Base-by-base conservation (phyloP, 768 basidiomycete species). In the Lentinula aciculospora region DNA sequence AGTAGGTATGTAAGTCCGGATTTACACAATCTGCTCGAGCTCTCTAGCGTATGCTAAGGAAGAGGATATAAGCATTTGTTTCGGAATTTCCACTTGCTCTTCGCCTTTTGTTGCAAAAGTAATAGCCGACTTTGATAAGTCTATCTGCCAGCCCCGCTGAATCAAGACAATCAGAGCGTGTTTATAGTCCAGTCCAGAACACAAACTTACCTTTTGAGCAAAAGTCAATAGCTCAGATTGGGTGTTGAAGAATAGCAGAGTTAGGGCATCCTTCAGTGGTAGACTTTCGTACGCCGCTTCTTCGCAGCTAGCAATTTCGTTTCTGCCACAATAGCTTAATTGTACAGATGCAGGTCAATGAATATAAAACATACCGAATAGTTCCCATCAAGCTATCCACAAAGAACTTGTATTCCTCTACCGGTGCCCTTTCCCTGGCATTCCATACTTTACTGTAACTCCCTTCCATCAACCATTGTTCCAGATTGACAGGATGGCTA, bases 381-480 rank as follows among this genome's bases (percentile, higher is more conserved):
- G 95, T 98, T 15, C 88, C 88, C 88, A 97, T 92, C 65, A 97
- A 75, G 64, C 90, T 90, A 66, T 95, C 91, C 9, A 97, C 84
- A 65, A 98, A 93, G 76, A 91, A 91, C 63, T 89, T 92, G 77
- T 97, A 97, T 68, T 98, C 96, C 61, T 94, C 92, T 36, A 90
- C 84, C 1, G 95, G 94, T 1, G 94, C 92, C 65, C 94, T 87
- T 62, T 91, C 91, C 62, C 94, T 83, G 36, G 95, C 95, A 66
- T 90, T 86, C 92, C 95, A 99, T 10, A 98, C 96, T 70, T 96
- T 96, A 72, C 92, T 93, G 71, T 98, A 99, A 65, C 89, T 90
- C 37, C 96, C 96, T 70, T 98, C 96, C 96, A 99, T 99, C 45
- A 98, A 81, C 92, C 95, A 98, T 50, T 90, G 81, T 70, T 99